phyloP scores from a whole-genome alignment of 202 grass and related monocot species.

The Cymbopogon flexuosus region DNA sequence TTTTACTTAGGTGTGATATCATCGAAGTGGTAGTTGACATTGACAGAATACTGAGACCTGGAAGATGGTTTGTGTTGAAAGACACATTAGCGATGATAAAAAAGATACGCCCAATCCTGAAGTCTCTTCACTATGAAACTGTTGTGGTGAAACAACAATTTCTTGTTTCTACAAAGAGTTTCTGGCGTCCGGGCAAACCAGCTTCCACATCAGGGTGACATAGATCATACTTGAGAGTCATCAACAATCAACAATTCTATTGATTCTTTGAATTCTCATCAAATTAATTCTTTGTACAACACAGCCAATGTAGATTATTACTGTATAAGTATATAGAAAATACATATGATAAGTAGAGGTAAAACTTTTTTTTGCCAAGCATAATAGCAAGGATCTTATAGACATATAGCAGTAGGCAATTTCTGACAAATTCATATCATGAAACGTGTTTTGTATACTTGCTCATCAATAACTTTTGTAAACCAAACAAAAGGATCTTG shows the following conservation, averaged over 20 bases:
- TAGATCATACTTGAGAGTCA: background rate
- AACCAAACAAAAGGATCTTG: background rate
- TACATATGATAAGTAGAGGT: background rate
- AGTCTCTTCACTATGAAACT: slow-evolving; percentile 62
- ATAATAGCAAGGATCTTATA: background rate
- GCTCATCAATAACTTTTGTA: background rate
- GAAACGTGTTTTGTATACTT: slow-evolving; percentile 14
- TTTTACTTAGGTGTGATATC: slow-evolving; percentile 60
- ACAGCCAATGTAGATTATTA: background rate
- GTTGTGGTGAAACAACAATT: slow-evolving; percentile 47
- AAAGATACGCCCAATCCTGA: slow-evolving; percentile 54
- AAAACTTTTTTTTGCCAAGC: background rate
- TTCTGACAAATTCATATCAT: background rate
- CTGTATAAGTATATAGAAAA: background rate
- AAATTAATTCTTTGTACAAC: slow-evolving; percentile 21
- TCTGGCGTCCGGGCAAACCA: slow-evolving; percentile 50
- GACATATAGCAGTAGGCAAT: background rate
- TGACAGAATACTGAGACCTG: slow-evolving; percentile 79
- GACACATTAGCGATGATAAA: slow-evolving; percentile 61
- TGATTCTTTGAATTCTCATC: slow-evolving; percentile 20
- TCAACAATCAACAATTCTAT: background rate
- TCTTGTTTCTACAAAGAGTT: slow-evolving; percentile 70
- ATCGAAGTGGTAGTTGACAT: slow-evolving; percentile 65
- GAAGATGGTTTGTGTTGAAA: slow-evolving; percentile 78
- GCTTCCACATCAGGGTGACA: slow-evolving; percentile 25